A percentile compares a stretch with the other conserved stretches of the same genome.
Conservation (phyloP, 1,284 basidiomycete genomes). For the Somion occarium region DNA sequence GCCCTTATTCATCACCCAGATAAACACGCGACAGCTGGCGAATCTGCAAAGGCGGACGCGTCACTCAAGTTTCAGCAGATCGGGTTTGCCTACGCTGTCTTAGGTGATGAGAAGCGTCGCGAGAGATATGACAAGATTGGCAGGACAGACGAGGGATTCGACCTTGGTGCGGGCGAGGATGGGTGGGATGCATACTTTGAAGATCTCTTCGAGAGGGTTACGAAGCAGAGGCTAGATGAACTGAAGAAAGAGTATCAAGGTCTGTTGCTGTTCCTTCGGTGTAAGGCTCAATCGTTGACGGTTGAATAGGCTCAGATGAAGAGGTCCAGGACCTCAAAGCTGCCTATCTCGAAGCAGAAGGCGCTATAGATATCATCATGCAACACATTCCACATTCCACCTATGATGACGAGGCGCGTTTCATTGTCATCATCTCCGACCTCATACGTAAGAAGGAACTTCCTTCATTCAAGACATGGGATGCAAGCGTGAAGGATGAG, state of each 20-base stretch:
- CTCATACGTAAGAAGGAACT: conserved; percentile 67
- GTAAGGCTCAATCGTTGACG: background rate
- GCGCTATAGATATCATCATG: conserved; percentile 78
- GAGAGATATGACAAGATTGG: conserved; percentile 81
- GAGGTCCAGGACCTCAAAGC: conserved; percentile 74
- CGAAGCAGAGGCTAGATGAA: conserved; percentile 80
- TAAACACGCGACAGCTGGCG: conserved; percentile 67
- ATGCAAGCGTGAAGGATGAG: conserved; percentile 66
- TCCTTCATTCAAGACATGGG: conserved; percentile 60
- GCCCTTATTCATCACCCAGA: conserved; percentile 87
- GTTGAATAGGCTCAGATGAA: conserved; percentile 70
- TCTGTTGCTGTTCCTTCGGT: conserved; percentile 25
- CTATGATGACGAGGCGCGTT: conserved; percentile 77
- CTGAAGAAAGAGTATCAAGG: conserved; percentile 92
- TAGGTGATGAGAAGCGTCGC: conserved; percentile 74
- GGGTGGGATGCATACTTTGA: conserved; percentile 95
- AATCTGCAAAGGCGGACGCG: conserved; percentile 59
- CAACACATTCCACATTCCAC: conserved; percentile 81
- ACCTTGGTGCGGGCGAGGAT: conserved; percentile 68
- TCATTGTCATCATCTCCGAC: conserved; percentile 65
- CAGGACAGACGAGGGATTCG: conserved; percentile 76
- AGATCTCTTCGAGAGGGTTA: conserved; percentile 83
- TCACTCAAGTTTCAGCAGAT: conserved; percentile 81
- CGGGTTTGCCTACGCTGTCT: conserved; percentile 86
- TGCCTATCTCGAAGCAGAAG: conserved; percentile 66